Conservation (phyloP, 352 stramenopile species). For the Thalassiosira mediterranea region DNA sequence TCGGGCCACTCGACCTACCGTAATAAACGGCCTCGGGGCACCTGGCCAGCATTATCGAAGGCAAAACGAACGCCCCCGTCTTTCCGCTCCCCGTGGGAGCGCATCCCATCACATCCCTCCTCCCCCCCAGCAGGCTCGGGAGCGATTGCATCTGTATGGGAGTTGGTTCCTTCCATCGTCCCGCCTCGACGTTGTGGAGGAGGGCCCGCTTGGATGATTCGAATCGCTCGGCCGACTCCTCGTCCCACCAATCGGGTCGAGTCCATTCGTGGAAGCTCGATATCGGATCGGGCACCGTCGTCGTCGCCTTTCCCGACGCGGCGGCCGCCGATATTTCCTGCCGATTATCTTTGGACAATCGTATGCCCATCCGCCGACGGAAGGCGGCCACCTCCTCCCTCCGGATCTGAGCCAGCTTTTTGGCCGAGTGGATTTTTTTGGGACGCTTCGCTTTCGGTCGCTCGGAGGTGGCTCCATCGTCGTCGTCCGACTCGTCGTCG, state of each 20-base stretch:
- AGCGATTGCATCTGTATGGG: constrained; percentile 96
- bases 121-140: constrained; percentile 58
- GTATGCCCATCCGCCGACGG: constrained; percentile 75
- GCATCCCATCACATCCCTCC: constrained; percentile 92
- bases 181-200: constrained; percentile 74
- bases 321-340: too few species aligned
- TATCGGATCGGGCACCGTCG: constrained; percentile 73
- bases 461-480: constrained; percentile 1
- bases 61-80: constrained; percentile 97
- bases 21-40: constrained; percentile 69
- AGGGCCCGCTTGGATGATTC: constrained; percentile 45
- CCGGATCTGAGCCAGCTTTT: constrained; percentile 68
- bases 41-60: constrained; percentile 86
- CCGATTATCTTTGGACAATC: constrained; percentile 60
- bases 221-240: constrained; percentile 43
- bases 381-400: constrained; percentile 80
- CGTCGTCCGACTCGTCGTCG: neutral
- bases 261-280: constrained; percentile 69
- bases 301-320: too few species aligned
- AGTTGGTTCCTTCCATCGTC: constrained; percentile 97
- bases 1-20: constrained; percentile 16
- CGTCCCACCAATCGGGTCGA: constrained; percentile 65
- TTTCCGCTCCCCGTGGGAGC: constrained; percentile 98
- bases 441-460: constrained; percentile 59
- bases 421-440: constrained; percentile 43